Evolutionary conservation across 176 grass and related monocot species (phyloP), one percentile per base, ranked within the genome.

Genomic region (Rhynchospora pubera): DNA sequence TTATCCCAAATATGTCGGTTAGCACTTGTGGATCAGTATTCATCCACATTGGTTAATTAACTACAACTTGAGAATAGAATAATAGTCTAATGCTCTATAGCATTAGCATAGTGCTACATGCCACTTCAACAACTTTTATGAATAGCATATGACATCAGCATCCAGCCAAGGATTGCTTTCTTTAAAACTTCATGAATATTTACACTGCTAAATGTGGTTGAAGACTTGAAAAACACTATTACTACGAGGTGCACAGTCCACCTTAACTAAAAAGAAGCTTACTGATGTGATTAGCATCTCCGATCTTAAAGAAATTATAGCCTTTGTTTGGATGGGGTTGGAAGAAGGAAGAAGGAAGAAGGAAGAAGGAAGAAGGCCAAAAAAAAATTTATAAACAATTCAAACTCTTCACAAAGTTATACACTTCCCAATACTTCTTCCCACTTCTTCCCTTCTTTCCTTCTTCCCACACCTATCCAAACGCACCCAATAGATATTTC

Each of bases 131-230:
- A 55, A 56, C 75, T 46, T 61, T 14, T 15, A 61, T 10, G 26
- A 58, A 59, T 55, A 79, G 28, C 55, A 79, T 42, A 42, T 79
- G 7, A 56, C 77, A 59, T 59, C 53, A 79, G 53, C 56, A 79
- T 59, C 56, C 48, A 59, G 57, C 77, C 77, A 79, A 79, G 32
- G 16, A 59, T 79, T 24, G 42, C 6, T 69, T 70, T 70, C 23
- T 76, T 76, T 55, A 30, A 23, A 16, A 51, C 58, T 66, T 28
- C 59, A 51, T 65, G 23, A 52, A 9, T 59, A 65, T 65, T 51
- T 11, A 2, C 46, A 81, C 44, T 52, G 43, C 60, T 65, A 81
- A 23, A 47, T 62, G 42, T 44, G 45, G 26, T 65, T 63, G n/a
- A 10, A 65, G 7, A 75, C n/a, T 53, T 75, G 5, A 53, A 75